phyloP scores from a whole-genome alignment of 345 rosid genomes.

The Jatropha curcas region DNA sequence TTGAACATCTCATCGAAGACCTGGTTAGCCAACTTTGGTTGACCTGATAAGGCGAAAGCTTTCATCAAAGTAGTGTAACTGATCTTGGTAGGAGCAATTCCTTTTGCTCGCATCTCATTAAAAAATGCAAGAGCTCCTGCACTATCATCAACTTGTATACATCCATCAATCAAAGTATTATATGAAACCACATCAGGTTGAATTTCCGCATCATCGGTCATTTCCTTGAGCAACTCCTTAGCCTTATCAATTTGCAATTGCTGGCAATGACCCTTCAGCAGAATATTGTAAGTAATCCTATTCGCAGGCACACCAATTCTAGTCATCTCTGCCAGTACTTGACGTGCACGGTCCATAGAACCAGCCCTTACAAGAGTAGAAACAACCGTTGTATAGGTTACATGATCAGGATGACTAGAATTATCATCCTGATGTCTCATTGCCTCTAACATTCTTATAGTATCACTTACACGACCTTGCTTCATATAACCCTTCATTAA shows the following conservation, averaged over 20 bases:
- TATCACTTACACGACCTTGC: conserved; percentile 65
- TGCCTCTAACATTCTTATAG: conserved; percentile 82
- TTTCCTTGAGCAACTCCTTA: conserved; percentile 67
- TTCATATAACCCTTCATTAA: conserved; percentile 98
- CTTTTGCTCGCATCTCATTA: conserved; percentile 79
- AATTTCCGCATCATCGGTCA: conserved; percentile 57
- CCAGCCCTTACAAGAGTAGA: conserved; percentile 84
- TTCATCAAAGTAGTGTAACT: conserved; percentile 98
- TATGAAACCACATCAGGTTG: conserved; percentile 88
- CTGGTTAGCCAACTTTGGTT: conserved; percentile 81
- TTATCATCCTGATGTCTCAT: conserved; percentile 70
- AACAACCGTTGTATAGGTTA: conserved; percentile 84
- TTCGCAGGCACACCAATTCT: conserved; percentile 80
- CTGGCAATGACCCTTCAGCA: conserved; percentile 88
- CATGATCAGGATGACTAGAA: conserved; percentile 80
- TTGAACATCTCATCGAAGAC: conserved; percentile 87
- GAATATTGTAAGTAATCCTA: conserved; percentile 79
- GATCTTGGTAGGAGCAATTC: conserved; percentile 79
- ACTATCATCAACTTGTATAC: conserved; percentile 80
- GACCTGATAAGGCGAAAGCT: conserved; percentile 84
- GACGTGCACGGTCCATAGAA: conserved; percentile 75
- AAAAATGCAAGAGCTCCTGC: conserved; percentile 79
- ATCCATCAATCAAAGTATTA: conserved; percentile 85
- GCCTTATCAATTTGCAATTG: conserved; percentile 74
- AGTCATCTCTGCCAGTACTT: conserved; percentile 80